Evolutionary conservation across 2,329 filamentous ascomycete species (phyloP).

Genomic region (Byssochlamys sp.): DNA sequence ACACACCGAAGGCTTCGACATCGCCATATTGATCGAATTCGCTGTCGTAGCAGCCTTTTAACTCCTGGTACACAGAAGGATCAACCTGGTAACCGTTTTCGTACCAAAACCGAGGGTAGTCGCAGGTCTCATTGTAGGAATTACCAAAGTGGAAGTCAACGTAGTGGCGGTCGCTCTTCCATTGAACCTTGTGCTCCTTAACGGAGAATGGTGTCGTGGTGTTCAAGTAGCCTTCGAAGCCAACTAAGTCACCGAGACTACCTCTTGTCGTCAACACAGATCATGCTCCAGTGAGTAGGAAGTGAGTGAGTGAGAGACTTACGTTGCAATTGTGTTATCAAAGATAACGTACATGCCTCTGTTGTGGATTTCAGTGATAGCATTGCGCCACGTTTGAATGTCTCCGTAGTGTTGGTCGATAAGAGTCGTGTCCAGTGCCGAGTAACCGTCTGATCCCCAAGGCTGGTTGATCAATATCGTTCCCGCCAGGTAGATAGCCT

Average conservation of each 20-base stretch:
- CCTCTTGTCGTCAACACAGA: not conserved
- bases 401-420: slow-evolving; percentile 55
- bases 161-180: slow-evolving; percentile 48
- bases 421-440: slow-evolving; percentile 52
- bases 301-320: slow-evolving; percentile 16
- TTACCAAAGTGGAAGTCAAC: slow-evolving; percentile 50
- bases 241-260: slow-evolving; percentile 53
- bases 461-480: slow-evolving; percentile 55
- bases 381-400: slow-evolving; percentile 48
- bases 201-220: slow-evolving; percentile 46
- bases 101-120: slow-evolving; percentile 54
- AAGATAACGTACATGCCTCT: slow-evolving; percentile 57
- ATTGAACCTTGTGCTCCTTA: slow-evolving; percentile 49
- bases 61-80: slow-evolving; percentile 36
- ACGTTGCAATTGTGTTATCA: slow-evolving; percentile 58
- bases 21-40: slow-evolving; percentile 59
- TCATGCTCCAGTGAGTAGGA: not conserved
- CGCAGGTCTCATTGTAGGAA: slow-evolving; percentile 44
- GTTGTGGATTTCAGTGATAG: slow-evolving; percentile 51
- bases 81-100: slow-evolving; percentile 46
- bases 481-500: slow-evolving; percentile 56
- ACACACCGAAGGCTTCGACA: slow-evolving; percentile 54
- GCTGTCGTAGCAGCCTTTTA: slow-evolving; percentile 51
- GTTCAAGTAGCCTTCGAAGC: slow-evolving; percentile 54
- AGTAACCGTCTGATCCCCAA: slow-evolving; percentile 54